Evolutionary conservation across 2,329 filamentous ascomycete species (phyloP).

Genomic region (Neonectria hederae): DNA sequence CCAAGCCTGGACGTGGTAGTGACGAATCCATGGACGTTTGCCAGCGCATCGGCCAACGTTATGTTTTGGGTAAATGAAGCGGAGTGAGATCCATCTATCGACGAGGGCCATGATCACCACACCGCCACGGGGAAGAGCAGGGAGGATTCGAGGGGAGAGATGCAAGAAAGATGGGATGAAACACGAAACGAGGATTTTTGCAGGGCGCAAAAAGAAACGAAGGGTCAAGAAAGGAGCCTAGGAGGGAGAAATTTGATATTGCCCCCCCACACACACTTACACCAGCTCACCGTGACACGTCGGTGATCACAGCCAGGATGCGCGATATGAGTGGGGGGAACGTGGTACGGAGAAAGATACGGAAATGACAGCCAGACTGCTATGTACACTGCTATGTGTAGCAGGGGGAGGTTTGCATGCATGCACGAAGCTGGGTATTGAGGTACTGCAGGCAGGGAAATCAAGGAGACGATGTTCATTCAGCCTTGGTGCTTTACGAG

Average conservation of each 20-base stretch:
- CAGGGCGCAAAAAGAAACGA: background rate
- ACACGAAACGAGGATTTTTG: background rate
- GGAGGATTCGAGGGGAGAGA: background rate
- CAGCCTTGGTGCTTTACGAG: background rate
- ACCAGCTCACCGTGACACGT: constrained; percentile 1
- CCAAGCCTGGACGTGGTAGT: background rate
- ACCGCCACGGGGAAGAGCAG: background rate
- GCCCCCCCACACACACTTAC: constrained; percentile 3
- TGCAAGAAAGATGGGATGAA: background rate
- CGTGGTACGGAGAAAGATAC: background rate
- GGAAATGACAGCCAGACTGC: background rate
- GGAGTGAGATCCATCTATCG: background rate
- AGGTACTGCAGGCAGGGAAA: background rate
- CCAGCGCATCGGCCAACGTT: constrained; percentile 7
- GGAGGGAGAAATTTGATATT: background rate
- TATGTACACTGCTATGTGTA: background rate
- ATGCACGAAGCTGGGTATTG: constrained; percentile 3
- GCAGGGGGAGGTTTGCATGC: constrained; percentile 1
- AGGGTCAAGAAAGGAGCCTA: background rate
- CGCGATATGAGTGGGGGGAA: background rate
- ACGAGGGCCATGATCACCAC: background rate
- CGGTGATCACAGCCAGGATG: background rate
- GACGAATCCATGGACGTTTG: background rate
- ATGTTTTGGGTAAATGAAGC: background rate
- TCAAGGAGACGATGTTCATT: background rate